phyloP scores from a whole-genome alignment of 2,329 filamentous ascomycete genomes.

The Cladosporium sp. region DNA sequence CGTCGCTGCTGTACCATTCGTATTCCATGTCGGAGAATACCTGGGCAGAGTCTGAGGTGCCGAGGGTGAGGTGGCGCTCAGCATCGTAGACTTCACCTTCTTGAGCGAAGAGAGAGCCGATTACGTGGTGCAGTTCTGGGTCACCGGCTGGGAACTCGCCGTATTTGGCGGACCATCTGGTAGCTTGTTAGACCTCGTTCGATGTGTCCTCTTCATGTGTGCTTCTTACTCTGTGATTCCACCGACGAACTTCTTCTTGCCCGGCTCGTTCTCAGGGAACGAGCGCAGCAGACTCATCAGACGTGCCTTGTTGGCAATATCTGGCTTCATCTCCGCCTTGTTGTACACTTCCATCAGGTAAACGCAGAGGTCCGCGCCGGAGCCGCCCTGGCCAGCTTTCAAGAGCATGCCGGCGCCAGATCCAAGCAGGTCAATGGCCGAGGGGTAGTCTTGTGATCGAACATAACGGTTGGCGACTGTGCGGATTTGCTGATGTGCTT shows the following conservation, averaged over 20 bases:
- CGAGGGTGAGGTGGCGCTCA: slow-evolving; percentile 82
- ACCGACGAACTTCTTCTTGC: slow-evolving; percentile 84
- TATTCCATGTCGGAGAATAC: slow-evolving; percentile 82
- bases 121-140: slow-evolving; percentile 89
- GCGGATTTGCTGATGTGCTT: slow-evolving; percentile 96
- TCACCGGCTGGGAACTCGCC: slow-evolving; percentile 89
- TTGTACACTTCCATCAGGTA: slow-evolving; percentile 88
- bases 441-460: slow-evolving; percentile 77
- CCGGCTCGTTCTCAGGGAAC: slow-evolving; percentile 81
- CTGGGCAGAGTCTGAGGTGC: slow-evolving; percentile 82
- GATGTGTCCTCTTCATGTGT: not conserved
- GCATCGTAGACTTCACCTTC: slow-evolving; percentile 92
- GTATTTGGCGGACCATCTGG: slow-evolving; percentile 76
- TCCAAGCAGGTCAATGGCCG: slow-evolving; percentile 82
- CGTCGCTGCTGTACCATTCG: slow-evolving; percentile 86
- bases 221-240: slow-evolving; percentile 69
- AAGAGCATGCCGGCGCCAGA: slow-evolving; percentile 81
- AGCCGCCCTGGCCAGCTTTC: slow-evolving; percentile 88
- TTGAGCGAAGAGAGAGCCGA: slow-evolving; percentile 82
- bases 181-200: not conserved
- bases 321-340: slow-evolving; percentile 75
- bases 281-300: slow-evolving; percentile 74
- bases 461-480: slow-evolving; percentile 92
- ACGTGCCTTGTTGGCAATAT: slow-evolving; percentile 67
- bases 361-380: slow-evolving; percentile 83